Conservation (phyloP, 129 eudicot species). For the Flaveria trinervia region DNA sequence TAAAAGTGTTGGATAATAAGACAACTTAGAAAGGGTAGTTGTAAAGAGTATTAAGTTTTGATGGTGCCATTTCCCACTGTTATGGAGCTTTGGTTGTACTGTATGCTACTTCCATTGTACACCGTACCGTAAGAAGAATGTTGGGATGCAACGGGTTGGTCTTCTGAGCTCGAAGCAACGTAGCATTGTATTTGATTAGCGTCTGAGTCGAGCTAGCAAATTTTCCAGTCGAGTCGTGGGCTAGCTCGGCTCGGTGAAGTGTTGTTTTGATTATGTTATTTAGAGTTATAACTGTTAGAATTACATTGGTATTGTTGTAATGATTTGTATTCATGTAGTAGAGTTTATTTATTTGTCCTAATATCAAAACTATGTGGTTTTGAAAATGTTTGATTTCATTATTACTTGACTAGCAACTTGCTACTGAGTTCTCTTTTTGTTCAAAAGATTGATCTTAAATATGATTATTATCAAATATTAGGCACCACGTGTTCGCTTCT, state of each 20-base stretch:
- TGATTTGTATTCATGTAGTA: conserved; percentile 32
- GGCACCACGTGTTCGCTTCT: no score
- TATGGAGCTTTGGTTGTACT: conserved; percentile 10
- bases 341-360: conserved; percentile 21
- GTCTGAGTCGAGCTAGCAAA: conserved; percentile 4
- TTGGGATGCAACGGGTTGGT: conserved; percentile 10
- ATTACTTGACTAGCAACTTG: no score
- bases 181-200: not conserved
- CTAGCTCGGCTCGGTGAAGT: conserved; percentile 26
- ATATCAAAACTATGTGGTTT: conserved; percentile 17
- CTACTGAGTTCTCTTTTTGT: no score
- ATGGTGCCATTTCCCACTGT: conserved; percentile 17
- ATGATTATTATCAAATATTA: no score
- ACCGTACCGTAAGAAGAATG: conserved; percentile 14
- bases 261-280: conserved; percentile 28
- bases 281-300: conserved; percentile 17
- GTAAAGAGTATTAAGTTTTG: conserved; percentile 44
- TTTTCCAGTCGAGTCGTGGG: conserved; percentile 20
- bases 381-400: not conserved
- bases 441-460: no score
- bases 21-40: conserved; percentile 29
- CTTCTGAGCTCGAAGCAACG: not conserved
- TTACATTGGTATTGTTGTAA: conserved; percentile 34
- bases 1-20: conserved; percentile 50
- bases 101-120: conserved; percentile 30